Conservation (phyloP, 2,329 filamentous ascomycete genomes). For the Aspergillus candidus region DNA sequence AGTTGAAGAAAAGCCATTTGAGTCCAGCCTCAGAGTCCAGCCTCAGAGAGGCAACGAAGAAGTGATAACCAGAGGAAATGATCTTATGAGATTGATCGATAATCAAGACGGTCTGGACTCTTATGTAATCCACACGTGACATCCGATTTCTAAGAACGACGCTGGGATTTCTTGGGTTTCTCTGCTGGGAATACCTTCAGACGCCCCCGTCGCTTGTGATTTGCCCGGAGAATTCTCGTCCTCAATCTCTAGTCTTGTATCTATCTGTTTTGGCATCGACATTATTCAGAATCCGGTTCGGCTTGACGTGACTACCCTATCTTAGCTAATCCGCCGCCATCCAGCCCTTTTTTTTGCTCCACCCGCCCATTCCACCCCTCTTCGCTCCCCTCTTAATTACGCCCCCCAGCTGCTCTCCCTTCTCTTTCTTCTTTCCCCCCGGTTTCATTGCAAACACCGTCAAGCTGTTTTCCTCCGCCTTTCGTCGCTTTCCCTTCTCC, state of each 20-base stretch:
- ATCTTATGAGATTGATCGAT: too few species aligned
- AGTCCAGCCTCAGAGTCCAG: too few species aligned
- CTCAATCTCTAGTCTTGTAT: background rate
- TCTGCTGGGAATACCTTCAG: too few species aligned
- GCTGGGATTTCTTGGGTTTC: too few species aligned
- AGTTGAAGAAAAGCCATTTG: too few species aligned
- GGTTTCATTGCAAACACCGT: constrained; percentile 42
- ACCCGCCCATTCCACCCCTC: constrained; percentile 14
- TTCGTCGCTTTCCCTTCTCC: constrained; percentile 57
- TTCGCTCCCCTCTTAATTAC: constrained; percentile 14
- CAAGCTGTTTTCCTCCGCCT: constrained; percentile 89
- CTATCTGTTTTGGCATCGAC: background rate
- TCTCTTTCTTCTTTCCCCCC: constrained; percentile 9
- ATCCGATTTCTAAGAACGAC: too few species aligned
- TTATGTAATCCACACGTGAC: background rate
- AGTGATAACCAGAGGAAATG: too few species aligned
- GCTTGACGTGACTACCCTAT: background rate
- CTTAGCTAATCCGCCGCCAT: constrained; percentile 16
- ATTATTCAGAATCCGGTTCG: too few species aligned
- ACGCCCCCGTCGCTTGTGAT: too few species aligned
- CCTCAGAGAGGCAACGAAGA: too few species aligned
- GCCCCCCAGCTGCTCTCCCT: constrained; percentile 13
- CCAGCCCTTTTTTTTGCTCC: constrained; percentile 13
- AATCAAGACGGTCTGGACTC: background rate
- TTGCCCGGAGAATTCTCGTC: background rate